Percentiles rank a stretch among this genome's conserved stretches.
Evolutionary conservation across 2,329 filamentous ascomycete genomes (phyloP).

Genomic region (Byssoonygena ceratinophila): DNA sequence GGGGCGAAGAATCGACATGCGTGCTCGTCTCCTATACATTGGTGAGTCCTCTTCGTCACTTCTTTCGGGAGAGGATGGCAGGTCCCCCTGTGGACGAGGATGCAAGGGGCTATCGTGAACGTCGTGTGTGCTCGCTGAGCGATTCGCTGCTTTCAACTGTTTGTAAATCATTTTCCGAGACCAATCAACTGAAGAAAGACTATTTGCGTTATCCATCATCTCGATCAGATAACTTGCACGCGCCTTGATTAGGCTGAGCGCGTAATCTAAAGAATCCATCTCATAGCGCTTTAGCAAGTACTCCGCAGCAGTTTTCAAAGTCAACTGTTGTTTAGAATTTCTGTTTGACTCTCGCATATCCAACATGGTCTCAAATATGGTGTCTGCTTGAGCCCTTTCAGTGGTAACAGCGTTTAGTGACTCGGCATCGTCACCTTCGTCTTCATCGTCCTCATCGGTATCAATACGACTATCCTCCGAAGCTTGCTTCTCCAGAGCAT

Average conservation of each 20-base stretch:
- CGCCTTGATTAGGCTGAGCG: constrained; percentile 28
- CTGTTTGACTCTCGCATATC: constrained; percentile 32
- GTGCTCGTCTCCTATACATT: constrained; percentile 24
- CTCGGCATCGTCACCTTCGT: constrained; percentile 1
- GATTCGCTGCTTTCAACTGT: constrained; percentile 30
- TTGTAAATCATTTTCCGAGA: constrained; percentile 34
- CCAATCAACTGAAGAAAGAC: constrained; percentile 29
- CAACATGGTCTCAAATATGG: constrained; percentile 30
- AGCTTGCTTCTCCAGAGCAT: constrained; percentile 14
- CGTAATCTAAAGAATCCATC: constrained; percentile 28
- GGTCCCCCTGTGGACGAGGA: constrained; percentile 21
- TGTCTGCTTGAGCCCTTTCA: constrained; percentile 28
- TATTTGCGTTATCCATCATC: constrained; percentile 31
- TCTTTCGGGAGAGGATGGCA: constrained; percentile 21
- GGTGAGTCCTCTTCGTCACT: constrained; percentile 13
- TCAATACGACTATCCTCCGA: background rate
- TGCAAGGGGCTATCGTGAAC: constrained; percentile 29
- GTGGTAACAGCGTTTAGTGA: constrained; percentile 16
- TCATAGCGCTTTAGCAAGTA: constrained; percentile 29
- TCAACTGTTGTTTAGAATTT: constrained; percentile 28
- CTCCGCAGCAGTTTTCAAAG: constrained; percentile 27
- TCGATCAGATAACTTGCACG: constrained; percentile 27
- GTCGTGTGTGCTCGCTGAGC: constrained; percentile 22
- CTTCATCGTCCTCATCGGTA: constrained; percentile 15
- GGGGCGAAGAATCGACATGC: constrained; percentile 38